These are phyloP conservation scores for Heliamphora exappendiculata DNA, from an alignment of 148 eudicot genomes.

Conservation along the genomic window DNA sequence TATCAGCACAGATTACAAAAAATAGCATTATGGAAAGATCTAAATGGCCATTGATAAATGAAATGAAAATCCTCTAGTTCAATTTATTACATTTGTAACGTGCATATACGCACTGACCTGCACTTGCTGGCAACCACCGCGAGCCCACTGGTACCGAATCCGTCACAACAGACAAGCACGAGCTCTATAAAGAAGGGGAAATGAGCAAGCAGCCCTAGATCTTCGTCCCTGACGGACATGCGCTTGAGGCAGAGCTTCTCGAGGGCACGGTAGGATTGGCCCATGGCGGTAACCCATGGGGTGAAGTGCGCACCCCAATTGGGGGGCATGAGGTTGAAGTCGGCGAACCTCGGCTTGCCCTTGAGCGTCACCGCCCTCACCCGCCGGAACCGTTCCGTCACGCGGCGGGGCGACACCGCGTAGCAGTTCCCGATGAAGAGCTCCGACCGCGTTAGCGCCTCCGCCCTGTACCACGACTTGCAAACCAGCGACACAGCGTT, in stretches of 20 bases:
- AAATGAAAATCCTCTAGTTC: neutral
- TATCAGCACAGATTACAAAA: neutral
- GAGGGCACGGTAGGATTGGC: constrained; percentile 31
- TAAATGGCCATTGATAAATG: neutral
- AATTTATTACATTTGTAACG: neutral
- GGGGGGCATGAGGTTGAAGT: constrained; percentile 54
- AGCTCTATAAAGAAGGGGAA: constrained; percentile 50
- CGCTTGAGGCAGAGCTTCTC: constrained; percentile 54
- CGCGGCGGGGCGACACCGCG: constrained; percentile 43
- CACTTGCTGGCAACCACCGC: constrained; percentile 45
- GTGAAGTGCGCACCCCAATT: constrained; percentile 60
- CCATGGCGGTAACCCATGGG: constrained; percentile 42
- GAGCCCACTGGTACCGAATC: constrained; percentile 60
- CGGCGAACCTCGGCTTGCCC: constrained; percentile 75
- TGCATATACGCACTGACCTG: constrained; percentile 29
- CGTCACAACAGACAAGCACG: constrained; percentile 64
- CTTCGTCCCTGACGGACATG: constrained; percentile 55
- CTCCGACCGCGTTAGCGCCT: constrained; percentile 62
- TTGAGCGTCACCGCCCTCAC: constrained; percentile 40
- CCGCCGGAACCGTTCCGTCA: constrained; percentile 35
- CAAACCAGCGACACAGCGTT: constrained; percentile 63
- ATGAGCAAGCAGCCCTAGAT: constrained; percentile 31
- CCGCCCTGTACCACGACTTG: constrained; percentile 64
- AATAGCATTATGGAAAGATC: constrained; percentile 1
- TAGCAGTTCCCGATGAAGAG: constrained; percentile 75